These are phyloP conservation scores for Leccinum olivaceopallidum DNA, from an alignment of 768 basidiomycete species.

Conservation along the genomic window DNA sequence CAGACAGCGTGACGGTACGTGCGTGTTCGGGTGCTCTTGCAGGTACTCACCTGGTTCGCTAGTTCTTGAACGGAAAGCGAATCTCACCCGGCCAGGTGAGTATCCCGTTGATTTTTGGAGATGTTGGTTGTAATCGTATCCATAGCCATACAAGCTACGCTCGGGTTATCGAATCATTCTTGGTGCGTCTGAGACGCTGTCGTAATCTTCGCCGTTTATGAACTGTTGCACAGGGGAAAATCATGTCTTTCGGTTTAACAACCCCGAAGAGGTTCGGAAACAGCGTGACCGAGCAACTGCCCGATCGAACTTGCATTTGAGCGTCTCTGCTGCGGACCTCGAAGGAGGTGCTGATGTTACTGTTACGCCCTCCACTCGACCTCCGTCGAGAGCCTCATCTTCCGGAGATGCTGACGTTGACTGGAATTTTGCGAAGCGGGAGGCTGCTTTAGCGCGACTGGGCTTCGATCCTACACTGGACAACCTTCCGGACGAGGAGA, in stretches of 20 bases:
- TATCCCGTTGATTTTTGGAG: slow-evolving; percentile 4
- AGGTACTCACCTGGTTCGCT: slow-evolving; percentile 14
- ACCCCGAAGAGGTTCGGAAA: slow-evolving; percentile 93
- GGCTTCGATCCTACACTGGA: slow-evolving; percentile 90
- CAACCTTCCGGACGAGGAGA: slow-evolving; percentile 90
- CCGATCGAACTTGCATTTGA: slow-evolving; percentile 67
- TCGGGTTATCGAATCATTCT: slow-evolving; percentile 97
- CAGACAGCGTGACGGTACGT: slow-evolving; percentile 81
- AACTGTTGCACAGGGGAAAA: slow-evolving; percentile 68
- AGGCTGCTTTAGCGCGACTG: slow-evolving; percentile 85
- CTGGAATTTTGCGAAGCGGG: slow-evolving; percentile 96
- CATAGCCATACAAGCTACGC: slow-evolving; percentile 75
- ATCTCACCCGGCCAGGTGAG: slow-evolving; percentile 73
- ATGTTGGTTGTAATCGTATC: slow-evolving; percentile 13
- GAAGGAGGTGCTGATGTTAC: slow-evolving; percentile 43
- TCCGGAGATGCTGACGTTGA: slow-evolving; percentile 77
- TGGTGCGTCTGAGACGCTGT: slow-evolving; percentile 47
- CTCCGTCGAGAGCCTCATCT: slow-evolving; percentile 72
- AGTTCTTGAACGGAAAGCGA: slow-evolving; percentile 96
- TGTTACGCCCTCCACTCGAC: slow-evolving; percentile 57
- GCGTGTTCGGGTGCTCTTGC: background rate
- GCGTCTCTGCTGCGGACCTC: slow-evolving; percentile 65
- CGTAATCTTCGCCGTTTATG: slow-evolving; percentile 1
- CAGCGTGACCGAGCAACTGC: slow-evolving; percentile 80
- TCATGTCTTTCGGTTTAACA: slow-evolving; percentile 97